Evolutionary conservation across 495 filamentous ascomycete genomes (phyloP).

Genomic region (Xylaria grammica): DNA sequence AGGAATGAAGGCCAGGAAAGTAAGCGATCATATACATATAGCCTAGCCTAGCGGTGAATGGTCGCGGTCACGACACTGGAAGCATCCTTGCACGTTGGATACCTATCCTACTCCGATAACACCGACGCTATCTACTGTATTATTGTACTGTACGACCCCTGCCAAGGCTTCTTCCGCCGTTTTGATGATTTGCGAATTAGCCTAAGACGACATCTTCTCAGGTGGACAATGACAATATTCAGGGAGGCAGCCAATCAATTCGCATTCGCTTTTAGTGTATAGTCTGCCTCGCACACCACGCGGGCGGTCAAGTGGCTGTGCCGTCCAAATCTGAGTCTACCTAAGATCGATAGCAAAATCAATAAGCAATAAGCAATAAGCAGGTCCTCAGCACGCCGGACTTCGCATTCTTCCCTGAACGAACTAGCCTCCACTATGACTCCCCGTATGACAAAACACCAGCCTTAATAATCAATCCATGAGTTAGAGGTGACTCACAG

Average conservation of each 20-base stretch:
- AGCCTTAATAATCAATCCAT: too few relatives aligned
- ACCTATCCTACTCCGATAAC: neutral
- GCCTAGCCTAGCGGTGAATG: neutral
- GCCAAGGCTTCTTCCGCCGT: constrained; percentile 7
- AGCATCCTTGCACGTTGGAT: neutral
- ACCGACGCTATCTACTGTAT: neutral
- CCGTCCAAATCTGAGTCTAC: too few relatives aligned
- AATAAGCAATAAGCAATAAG: too few relatives aligned
- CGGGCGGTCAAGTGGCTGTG: too few relatives aligned
- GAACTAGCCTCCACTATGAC: too few relatives aligned
- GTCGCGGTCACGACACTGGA: neutral
- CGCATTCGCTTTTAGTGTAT: neutral
- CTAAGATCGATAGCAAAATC: too few relatives aligned
- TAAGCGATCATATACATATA: too few relatives aligned
- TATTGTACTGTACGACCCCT: constrained; percentile 13
- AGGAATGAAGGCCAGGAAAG: too few relatives aligned
- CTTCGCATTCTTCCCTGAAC: too few relatives aligned
- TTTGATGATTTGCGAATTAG: constrained; percentile 14
- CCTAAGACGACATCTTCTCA: constrained; percentile 15
- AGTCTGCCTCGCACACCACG: neutral
- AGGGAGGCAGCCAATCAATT: constrained; percentile 4
- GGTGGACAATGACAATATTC: neutral
- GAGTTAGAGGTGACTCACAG: too few relatives aligned
- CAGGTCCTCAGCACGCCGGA: too few relatives aligned
- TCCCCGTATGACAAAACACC: too few relatives aligned